Base-by-base conservation (phyloP, 139 green algal species). In the Chlorella sorokiniana region DNA sequence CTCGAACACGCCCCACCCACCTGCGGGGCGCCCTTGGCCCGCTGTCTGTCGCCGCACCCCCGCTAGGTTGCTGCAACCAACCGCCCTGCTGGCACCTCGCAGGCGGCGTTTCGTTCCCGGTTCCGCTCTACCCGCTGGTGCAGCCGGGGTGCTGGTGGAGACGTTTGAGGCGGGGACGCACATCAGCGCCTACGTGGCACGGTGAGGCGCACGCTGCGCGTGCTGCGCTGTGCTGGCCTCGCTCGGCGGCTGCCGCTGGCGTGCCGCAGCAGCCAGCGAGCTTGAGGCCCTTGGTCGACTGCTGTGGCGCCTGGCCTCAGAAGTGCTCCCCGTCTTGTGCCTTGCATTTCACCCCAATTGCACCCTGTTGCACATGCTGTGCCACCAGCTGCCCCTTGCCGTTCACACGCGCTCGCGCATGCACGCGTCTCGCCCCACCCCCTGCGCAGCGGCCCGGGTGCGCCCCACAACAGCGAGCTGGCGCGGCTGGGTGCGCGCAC, bases 61-160 rank as follows among this genome's bases (percentile, higher is more conserved):
- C n/a, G n/a, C n/a, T 65, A 27, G 33, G 59, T 65, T 9, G 9
- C 59, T 65, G 59, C 18, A n/a, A 35, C 1, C 16, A 37, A 9
- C 59, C 59, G 35, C 59, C 25, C 41, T n/a, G n/a, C 14, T 69
- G 74, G 33, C 72, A n/a, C n/a, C n/a, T n/a, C 11, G 62, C 86
- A 79, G 73, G 31, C 54, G 73, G 52, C 59, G 92, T 98, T 54
- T 88, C 72, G 61, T 99, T 99, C 87, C 96, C 96, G 5, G 86
- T 92, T 44, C 96, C 96, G 27, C 83, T 99, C 27, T 98, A 98
- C 85, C 96, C 96, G 0, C 91, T 99, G 63, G 96, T 98, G 38
- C 67, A 87, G 6, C 73, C 81, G 1, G 65, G 72, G 95, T 98
- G 48, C 87, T 99, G 40, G 95, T 99, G 54, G 97, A 99, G 85